Conservation (phyloP, 208 protist genomes). For the Crithidia sp. region DNA sequence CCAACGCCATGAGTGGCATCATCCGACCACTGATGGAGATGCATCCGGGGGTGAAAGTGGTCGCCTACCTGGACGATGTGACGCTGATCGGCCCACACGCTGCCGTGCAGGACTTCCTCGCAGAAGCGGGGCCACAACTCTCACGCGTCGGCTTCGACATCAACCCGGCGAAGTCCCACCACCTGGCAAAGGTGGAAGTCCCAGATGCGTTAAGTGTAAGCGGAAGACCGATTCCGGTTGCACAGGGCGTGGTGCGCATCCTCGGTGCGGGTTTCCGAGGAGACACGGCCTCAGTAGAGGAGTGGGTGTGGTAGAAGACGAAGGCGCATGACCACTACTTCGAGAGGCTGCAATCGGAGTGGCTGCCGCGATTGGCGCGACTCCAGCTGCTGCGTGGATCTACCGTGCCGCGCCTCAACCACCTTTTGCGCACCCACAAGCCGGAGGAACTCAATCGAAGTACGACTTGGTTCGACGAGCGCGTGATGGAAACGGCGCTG, state of each 20-base stretch:
- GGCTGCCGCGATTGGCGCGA: background rate
- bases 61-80: constrained; percentile 47
- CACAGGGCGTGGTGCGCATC: background rate
- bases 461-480: background rate
- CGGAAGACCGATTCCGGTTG: background rate
- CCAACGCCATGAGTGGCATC: constrained; percentile 12
- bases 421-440: background rate
- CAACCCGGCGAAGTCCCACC: constrained; percentile 33
- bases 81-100: constrained; percentile 20
- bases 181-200: background rate
- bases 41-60: constrained; percentile 14
- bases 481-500: background rate
- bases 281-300: background rate
- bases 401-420: background rate
- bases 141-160: constrained; percentile 28
- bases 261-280: background rate
- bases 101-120: constrained; percentile 12
- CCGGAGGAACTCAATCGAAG: background rate
- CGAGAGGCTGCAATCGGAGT: background rate
- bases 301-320: background rate
- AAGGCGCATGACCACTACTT: background rate
- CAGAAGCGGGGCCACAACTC: constrained; percentile 17
- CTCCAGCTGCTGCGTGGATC: background rate
- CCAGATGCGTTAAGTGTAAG: background rate
- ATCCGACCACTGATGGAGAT: constrained; percentile 1